These are phyloP conservation scores for Globisporangium parvum DNA, from an alignment of 352 stramenopile genomes.

Conservation along the genomic window DNA sequence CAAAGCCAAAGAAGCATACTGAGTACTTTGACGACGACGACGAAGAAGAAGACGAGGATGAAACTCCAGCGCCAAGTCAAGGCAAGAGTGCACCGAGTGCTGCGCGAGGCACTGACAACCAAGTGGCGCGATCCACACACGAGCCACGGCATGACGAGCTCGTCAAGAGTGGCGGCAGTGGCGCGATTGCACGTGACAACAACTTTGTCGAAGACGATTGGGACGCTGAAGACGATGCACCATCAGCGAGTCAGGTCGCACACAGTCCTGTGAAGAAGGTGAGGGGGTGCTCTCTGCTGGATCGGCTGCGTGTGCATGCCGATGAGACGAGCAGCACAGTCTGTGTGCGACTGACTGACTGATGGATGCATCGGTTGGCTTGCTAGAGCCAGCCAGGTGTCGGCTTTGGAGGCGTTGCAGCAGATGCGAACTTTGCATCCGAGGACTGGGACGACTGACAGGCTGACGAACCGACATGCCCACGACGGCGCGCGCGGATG, in stretches of 20 bases:
- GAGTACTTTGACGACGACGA: slow-evolving; percentile 68
- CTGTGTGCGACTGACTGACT: slow-evolving; percentile 1
- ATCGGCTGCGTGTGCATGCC: too few species aligned
- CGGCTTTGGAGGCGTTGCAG: slow-evolving; percentile 36
- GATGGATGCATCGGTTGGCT: background rate
- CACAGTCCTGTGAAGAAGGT: slow-evolving; percentile 24
- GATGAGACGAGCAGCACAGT: background rate
- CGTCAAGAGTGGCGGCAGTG: slow-evolving; percentile 8
- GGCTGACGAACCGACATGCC: background rate
- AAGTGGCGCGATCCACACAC: slow-evolving; percentile 4
- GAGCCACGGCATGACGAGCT: slow-evolving; percentile 4
- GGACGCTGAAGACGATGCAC: slow-evolving; percentile 42
- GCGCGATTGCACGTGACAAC: slow-evolving; percentile 41
- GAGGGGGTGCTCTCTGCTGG: background rate
- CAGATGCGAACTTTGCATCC: slow-evolving; percentile 59
- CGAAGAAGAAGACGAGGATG: slow-evolving; percentile 21
- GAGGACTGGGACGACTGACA: slow-evolving; percentile 61
- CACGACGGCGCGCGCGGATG: too few species aligned
- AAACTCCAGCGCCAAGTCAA: background rate
- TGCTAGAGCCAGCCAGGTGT: slow-evolving; percentile 3
- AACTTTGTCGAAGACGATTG: slow-evolving; percentile 80
- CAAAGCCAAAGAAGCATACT: slow-evolving; percentile 15
- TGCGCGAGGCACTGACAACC: slow-evolving; percentile 3
- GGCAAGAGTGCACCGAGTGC: slow-evolving; percentile 10
- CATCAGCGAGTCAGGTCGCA: background rate